phyloP scores from a whole-genome alignment of 768 basidiomycete species.

The Arthromyces matolae region DNA sequence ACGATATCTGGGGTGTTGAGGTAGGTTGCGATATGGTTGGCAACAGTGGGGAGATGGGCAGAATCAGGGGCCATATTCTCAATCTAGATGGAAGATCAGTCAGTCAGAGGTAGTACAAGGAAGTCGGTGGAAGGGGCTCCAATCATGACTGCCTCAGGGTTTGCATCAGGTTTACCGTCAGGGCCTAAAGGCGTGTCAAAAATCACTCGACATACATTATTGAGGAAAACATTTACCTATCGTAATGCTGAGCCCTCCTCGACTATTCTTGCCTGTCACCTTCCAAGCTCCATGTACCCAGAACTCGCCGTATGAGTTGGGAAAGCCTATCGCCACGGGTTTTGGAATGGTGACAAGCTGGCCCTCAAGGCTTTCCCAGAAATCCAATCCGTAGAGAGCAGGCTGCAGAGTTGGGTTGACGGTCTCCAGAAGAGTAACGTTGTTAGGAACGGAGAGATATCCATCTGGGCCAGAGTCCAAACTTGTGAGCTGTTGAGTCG shows the following conservation, averaged over 20 bases:
- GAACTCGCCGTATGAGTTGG: constrained; percentile 50
- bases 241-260: constrained; percentile 53
- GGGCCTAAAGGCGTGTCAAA: constrained; percentile 30
- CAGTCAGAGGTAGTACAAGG: background rate
- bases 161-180: constrained; percentile 50
- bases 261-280: constrained; percentile 49
- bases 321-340: constrained; percentile 46
- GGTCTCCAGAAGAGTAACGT: constrained; percentile 40
- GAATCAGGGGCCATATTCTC: constrained; percentile 54
- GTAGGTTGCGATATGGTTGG: constrained; percentile 46
- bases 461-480: constrained; percentile 52
- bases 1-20: constrained; percentile 54
- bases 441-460: constrained; percentile 54
- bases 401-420: constrained; percentile 48
- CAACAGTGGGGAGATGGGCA: constrained; percentile 44
- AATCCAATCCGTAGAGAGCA: constrained; percentile 52
- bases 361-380: constrained; percentile 62
- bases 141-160: constrained; percentile 55
- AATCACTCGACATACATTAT: background rate
- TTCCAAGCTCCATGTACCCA: constrained; percentile 60
- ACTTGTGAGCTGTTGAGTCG: constrained; percentile 43
- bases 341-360: constrained; percentile 50
- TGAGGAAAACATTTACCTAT: constrained; percentile 30
- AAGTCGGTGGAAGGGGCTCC: constrained; percentile 52
- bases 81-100: constrained; percentile 30